Conservation (phyloP, 2,329 filamentous ascomycete genomes). For the Tolypocladium guangdongense region DNA sequence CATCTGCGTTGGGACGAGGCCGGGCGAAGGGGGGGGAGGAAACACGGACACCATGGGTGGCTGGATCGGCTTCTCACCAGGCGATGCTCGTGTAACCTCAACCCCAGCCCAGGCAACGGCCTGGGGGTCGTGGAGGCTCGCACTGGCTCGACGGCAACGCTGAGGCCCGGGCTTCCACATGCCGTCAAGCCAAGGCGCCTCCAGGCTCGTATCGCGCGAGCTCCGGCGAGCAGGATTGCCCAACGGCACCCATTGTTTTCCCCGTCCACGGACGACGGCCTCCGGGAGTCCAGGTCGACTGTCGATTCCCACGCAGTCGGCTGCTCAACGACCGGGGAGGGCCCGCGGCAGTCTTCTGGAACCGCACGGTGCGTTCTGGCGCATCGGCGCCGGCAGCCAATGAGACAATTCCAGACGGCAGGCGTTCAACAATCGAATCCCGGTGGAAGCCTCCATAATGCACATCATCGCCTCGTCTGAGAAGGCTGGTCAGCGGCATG, state of each 20-base stretch:
- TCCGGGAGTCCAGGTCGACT: background rate
- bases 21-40: background rate
- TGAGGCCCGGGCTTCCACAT: background rate
- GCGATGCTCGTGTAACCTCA: constrained; percentile 3
- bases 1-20: background rate
- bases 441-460: background rate
- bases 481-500: background rate
- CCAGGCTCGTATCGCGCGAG: background rate
- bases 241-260: background rate
- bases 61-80: background rate
- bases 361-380: background rate
- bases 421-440: too few relatives aligned
- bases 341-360: background rate
- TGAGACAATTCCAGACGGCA: background rate
- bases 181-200: background rate
- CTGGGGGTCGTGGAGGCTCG: background rate
- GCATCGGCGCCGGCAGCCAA: background rate
- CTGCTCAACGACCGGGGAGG: background rate
- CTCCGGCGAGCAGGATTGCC: background rate
- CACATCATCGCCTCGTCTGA: background rate
- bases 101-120: constrained; percentile 1
- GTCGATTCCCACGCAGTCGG: background rate
- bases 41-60: background rate
- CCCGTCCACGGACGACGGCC: background rate
- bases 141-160: background rate